These are phyloP conservation scores for Somion occarium DNA, from an alignment of 1,284 basidiomycete genomes.

Conservation along the genomic window DNA sequence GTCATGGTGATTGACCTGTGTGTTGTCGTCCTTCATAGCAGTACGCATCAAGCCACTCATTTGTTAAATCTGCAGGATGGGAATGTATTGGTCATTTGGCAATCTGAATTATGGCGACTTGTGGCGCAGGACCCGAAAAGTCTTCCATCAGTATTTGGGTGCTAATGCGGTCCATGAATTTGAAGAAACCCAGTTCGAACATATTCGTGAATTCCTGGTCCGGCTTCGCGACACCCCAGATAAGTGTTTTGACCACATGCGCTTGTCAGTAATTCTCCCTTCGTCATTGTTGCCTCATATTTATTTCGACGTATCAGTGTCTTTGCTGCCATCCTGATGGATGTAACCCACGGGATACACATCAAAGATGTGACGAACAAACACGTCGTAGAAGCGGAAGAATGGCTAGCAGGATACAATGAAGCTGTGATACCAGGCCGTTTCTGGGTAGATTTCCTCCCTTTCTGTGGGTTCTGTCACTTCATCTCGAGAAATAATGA, in stretches of 20 bases:
- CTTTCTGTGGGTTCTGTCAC: not conserved
- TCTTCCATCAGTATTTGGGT: slow-evolving; percentile 27
- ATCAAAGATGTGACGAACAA: slow-evolving; percentile 2
- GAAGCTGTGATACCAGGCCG: slow-evolving; percentile 8
- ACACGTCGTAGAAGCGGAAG: not conserved
- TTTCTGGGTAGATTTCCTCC: slow-evolving; percentile 16
- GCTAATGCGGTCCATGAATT: slow-evolving; percentile 12
- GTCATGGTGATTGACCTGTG: slow-evolving; percentile 1
- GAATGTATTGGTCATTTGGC: slow-evolving; percentile 30
- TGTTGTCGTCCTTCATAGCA: not conserved
- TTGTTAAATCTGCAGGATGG: slow-evolving; percentile 27
- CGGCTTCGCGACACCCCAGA: slow-evolving; percentile 5
- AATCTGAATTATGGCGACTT: slow-evolving; percentile 34
- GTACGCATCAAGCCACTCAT: not conserved
- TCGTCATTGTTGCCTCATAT: not conserved
- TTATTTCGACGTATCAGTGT: not conserved
- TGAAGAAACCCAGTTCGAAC: slow-evolving; percentile 15
- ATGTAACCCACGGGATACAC: not conserved
- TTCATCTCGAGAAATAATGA: not conserved
- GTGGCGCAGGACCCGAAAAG: slow-evolving; percentile 35
- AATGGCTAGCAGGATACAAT: not conserved
- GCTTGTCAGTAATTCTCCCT: not conserved
- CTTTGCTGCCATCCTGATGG: not conserved
- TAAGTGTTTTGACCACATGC: not conserved
- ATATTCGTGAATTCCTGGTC: slow-evolving; percentile 28